Evolutionary conservation across 148 eudicot genomes (phyloP).

Genomic region (Talinum fruticosum): DNA sequence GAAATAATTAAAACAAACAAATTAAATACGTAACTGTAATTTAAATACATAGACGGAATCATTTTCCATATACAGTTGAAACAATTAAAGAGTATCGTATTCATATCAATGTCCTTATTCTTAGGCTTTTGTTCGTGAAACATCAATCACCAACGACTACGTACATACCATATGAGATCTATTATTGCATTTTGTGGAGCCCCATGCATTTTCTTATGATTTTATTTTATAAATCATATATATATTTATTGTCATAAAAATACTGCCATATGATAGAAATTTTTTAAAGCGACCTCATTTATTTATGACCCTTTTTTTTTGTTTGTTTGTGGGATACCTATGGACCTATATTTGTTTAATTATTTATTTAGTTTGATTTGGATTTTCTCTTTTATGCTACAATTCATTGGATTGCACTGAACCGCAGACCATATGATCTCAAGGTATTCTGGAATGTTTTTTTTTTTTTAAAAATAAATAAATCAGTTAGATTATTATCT

Average conservation of each 20-base stretch:
- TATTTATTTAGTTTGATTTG: not conserved
- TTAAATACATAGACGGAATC: not conserved
- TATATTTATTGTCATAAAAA: not conserved
- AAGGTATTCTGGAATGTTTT: constrained; percentile 23
- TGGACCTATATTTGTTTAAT: not conserved
- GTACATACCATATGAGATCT: not conserved
- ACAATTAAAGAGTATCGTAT: not conserved
- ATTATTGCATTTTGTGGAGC: not conserved
- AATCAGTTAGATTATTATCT: constrained; percentile 3
- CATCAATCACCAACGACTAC: constrained; percentile 1
- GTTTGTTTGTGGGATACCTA: not conserved
- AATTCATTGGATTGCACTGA: constrained; percentile 10
- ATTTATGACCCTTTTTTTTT: no score
- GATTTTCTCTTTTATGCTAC: not conserved
- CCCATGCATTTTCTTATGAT: not conserved
- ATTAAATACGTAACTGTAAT: no score
- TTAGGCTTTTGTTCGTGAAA: constrained; percentile 13
- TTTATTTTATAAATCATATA: no score
- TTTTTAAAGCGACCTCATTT: not conserved
- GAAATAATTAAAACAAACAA: no score
- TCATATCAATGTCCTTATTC: not conserved
- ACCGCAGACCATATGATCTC: constrained; percentile 6
- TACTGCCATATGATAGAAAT: not conserved
- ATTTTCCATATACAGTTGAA: not conserved
- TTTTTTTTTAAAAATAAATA: not conserved